A percentile compares a stretch with the other conserved stretches of the same genome.
Conservation (phyloP, 805 yeast genomes). For the Tanozyma kutaoensis region DNA sequence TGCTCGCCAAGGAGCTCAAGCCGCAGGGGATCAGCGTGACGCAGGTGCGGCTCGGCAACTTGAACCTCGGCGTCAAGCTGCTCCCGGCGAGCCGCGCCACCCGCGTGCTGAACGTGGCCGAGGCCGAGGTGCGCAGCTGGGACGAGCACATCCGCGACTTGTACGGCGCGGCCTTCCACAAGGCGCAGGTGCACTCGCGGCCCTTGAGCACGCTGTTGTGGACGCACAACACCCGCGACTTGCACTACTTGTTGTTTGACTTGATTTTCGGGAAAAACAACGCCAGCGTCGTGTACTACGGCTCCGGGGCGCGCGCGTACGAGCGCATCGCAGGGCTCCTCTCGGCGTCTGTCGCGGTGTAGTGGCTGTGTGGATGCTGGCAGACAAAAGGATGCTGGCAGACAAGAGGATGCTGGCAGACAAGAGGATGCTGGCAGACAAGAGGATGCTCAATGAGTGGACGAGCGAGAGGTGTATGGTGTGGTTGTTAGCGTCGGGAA, state of each 20-base stretch:
- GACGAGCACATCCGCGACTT: conserved; percentile 17
- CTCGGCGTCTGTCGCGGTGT: conserved; percentile 17
- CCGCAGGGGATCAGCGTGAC: conserved; percentile 23
- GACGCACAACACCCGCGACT: conserved; percentile 13
- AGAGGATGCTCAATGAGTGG: no score
- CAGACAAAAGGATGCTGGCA: no score
- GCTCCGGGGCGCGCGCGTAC: conserved; percentile 27
- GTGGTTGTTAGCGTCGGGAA: no score
- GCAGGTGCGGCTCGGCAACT: conserved; percentile 27
- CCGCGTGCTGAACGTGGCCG: conserved; percentile 13
- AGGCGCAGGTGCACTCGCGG: conserved; percentile 14
- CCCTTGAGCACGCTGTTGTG: conserved; percentile 17
- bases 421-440: no score
- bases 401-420: no score
- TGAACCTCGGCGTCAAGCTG: conserved; percentile 12
- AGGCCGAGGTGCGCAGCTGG: conserved; percentile 28
- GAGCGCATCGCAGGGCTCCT: conserved; percentile 17
- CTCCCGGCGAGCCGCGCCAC: conserved; percentile 7
- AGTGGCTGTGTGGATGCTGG: no score
- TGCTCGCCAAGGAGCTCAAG: conserved; percentile 20
- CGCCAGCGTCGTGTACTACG: conserved; percentile 25
- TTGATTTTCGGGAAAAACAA: conserved; percentile 13
- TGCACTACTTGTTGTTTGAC: conserved; percentile 27
- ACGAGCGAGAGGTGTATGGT: no score
- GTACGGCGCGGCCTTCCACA: conserved; percentile 18